Evolutionary conservation across 768 basidiomycete species (phyloP).

Genomic region (Termitomyces heimii): DNA sequence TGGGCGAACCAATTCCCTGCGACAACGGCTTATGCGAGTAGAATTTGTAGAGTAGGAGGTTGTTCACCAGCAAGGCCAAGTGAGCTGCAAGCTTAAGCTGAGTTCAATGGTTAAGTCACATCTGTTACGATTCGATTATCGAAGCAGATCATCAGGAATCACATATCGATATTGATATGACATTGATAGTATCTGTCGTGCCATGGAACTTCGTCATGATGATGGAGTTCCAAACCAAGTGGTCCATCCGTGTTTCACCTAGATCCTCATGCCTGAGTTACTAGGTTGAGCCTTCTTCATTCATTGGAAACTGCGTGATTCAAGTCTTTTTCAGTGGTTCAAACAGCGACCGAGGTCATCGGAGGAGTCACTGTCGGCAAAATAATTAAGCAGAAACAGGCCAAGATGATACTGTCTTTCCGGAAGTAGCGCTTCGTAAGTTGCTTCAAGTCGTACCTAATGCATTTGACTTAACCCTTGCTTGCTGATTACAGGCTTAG

Average conservation of each 20-base stretch:
- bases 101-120: background rate
- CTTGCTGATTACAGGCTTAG: slow-evolving; percentile 34
- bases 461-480: background rate
- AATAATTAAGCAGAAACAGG: slow-evolving; percentile 50
- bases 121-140: background rate
- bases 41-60: background rate
- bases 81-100: background rate
- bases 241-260: background rate
- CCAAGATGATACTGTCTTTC: slow-evolving; percentile 60
- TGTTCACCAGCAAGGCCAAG: background rate
- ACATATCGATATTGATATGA: too few species aligned
- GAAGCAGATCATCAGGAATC: background rate
- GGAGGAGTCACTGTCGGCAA: slow-evolving; percentile 46
- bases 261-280: slow-evolving; percentile 43
- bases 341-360: slow-evolving; percentile 56
- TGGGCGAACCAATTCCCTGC: too few species aligned
- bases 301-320: background rate
- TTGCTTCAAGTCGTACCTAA: slow-evolving; percentile 4
- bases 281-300: slow-evolving; percentile 32
- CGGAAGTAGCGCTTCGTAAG: slow-evolving; percentile 62
- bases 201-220: background rate
- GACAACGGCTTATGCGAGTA: background rate
- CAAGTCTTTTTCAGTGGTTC: slow-evolving; percentile 46
- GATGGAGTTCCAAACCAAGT: too few species aligned
- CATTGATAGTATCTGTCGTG: too few species aligned